phyloP scores from a whole-genome alignment of 2,329 filamentous ascomycete species.

The Cadophora gregata region DNA sequence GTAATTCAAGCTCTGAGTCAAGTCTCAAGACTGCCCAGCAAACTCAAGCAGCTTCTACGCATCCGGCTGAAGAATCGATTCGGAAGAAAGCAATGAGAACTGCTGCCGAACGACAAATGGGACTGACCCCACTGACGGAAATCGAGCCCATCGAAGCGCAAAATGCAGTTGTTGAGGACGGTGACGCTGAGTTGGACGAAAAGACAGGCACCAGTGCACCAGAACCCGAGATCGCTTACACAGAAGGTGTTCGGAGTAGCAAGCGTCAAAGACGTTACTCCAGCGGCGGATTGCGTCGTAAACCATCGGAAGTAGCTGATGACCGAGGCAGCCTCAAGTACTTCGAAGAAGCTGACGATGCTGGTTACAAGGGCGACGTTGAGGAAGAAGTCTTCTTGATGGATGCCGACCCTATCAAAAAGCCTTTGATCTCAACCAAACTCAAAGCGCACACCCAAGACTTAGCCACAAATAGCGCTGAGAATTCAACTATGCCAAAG shows the following conservation, averaged over 20 bases:
- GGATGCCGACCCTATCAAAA: constrained; percentile 53
- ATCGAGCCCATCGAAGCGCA: constrained; percentile 17
- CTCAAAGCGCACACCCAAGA: background rate
- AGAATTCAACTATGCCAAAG: background rate
- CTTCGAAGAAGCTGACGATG: constrained; percentile 87
- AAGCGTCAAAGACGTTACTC: constrained; percentile 77
- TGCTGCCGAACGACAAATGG: constrained; percentile 36
- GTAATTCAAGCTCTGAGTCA: constrained; percentile 43
- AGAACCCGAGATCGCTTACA: constrained; percentile 57
- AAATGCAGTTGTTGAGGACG: constrained; percentile 31
- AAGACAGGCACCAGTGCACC: constrained; percentile 69
- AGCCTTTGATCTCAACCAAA: background rate
- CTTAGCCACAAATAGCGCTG: background rate
- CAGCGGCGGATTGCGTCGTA: constrained; percentile 78
- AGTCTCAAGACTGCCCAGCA: constrained; percentile 40
- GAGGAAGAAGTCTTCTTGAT: constrained; percentile 74
- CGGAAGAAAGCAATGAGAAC: constrained; percentile 42
- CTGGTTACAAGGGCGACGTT: constrained; percentile 76
- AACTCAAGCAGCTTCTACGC: constrained; percentile 25
- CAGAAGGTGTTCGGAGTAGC: constrained; percentile 28
- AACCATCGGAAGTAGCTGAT: constrained; percentile 74
- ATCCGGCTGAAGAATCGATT: constrained; percentile 53
- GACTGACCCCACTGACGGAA: constrained; percentile 26
- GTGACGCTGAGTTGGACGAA: constrained; percentile 45
- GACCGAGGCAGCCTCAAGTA: constrained; percentile 83